Percentiles rank a stretch among this genome's conserved stretches.
Evolutionary conservation across 768 basidiomycete genomes (phyloP).

Genomic region (Kwoniella sp.): DNA sequence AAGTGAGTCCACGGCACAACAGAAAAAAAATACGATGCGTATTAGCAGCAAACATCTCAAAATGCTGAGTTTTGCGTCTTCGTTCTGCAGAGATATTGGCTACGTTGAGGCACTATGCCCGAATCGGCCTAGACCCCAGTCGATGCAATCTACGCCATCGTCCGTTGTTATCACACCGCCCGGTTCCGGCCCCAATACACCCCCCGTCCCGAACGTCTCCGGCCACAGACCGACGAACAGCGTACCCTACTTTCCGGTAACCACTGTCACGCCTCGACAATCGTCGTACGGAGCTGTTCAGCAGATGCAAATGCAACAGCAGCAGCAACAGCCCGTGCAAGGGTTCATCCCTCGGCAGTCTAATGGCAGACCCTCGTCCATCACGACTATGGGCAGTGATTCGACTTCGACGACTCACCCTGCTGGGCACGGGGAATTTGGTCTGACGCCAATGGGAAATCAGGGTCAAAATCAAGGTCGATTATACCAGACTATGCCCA

Average conservation of each 20-base stretch:
- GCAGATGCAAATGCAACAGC: background rate
- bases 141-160: conserved; percentile 4
- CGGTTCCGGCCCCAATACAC: background rate
- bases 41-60: background rate
- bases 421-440: conserved; percentile 35
- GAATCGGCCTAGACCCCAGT: background rate
- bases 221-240: background rate
- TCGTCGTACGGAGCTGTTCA: background rate
- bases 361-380: conserved; percentile 28
- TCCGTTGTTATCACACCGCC: background rate
- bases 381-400: conserved; percentile 21
- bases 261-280: background rate
- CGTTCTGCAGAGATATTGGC: conserved; percentile 41
- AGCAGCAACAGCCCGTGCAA: conserved; percentile 21
- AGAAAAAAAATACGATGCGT: background rate
- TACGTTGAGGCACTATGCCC: conserved; percentile 40
- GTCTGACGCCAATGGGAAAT: conserved; percentile 3
- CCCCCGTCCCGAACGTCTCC: background rate
- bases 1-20: conserved; percentile 40
- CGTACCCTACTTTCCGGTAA: background rate
- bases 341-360: conserved; percentile 29
- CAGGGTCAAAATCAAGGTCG: conserved; percentile 13
- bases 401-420: conserved; percentile 31
- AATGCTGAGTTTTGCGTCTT: too few relatives aligned
- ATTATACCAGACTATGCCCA: conserved; percentile 34